phyloP scores from a whole-genome alignment of 805 yeast genomes.

The Suhomyces tanzawaensis region DNA sequence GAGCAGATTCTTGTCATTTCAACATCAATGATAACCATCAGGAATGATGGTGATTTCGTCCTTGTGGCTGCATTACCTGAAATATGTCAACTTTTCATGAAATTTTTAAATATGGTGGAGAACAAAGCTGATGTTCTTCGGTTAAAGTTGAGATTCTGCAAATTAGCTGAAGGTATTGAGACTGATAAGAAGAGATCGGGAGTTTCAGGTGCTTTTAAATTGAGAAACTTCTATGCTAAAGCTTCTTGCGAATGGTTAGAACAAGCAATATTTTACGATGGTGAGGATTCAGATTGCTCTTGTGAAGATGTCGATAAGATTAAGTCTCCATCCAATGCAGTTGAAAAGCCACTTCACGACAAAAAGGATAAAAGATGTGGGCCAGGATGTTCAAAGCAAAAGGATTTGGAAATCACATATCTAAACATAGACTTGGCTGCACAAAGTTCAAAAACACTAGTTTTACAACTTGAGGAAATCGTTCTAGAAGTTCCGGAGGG shows the following conservation, averaged over 20 bases:
- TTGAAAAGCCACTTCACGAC: background rate
- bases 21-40: slow-evolving; percentile 35
- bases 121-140: slow-evolving; percentile 29
- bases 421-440: slow-evolving; percentile 58
- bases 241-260: slow-evolving; percentile 54
- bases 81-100: slow-evolving; percentile 25
- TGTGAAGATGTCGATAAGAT: background rate
- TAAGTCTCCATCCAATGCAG: too few species aligned
- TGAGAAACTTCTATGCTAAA: slow-evolving; percentile 49
- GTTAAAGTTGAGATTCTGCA: slow-evolving; percentile 44
- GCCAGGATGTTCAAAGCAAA: background rate
- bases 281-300: slow-evolving; percentile 13
- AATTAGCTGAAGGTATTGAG: slow-evolving; percentile 36
- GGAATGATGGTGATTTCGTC: slow-evolving; percentile 36
- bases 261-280: slow-evolving; percentile 42
- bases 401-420: slow-evolving; percentile 39
- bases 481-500: slow-evolving; percentile 61
- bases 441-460: slow-evolving; percentile 60
- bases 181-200: slow-evolving; percentile 30
- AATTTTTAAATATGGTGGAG: slow-evolving; percentile 28
- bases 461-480: slow-evolving; percentile 52
- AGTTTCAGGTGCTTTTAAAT: slow-evolving; percentile 43
- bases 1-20: slow-evolving; percentile 51
- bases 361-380: background rate
- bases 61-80: slow-evolving; percentile 31